These are phyloP conservation scores for Solanum chmielewskii DNA, from an alignment of 257 asterid species.

Conservation along the genomic window DNA sequence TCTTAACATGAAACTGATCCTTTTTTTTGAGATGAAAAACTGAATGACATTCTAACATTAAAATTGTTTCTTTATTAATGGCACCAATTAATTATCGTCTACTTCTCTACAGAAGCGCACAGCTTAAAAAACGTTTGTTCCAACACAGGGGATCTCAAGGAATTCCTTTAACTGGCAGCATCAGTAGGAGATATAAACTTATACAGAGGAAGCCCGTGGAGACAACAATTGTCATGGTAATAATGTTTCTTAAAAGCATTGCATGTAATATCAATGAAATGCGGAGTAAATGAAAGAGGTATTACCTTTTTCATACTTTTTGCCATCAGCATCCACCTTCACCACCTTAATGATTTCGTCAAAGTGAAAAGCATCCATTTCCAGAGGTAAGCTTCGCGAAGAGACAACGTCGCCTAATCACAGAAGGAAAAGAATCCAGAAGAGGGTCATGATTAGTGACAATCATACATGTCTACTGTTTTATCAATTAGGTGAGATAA, in stretches of 20 bases:
- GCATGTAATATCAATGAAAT: background rate
- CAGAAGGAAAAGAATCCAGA: background rate
- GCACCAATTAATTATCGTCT: background rate
- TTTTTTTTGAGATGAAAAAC: background rate
- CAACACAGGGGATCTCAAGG: background rate
- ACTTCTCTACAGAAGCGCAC: background rate
- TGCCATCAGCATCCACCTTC: slow-evolving; percentile 35
- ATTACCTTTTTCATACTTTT: slow-evolving; percentile 59
- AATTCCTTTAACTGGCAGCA: background rate
- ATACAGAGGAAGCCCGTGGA: background rate
- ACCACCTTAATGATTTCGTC: slow-evolving; percentile 52
- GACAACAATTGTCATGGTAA: background rate
- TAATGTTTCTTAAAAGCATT: background rate
- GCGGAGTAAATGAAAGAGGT: background rate
- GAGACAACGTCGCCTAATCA: background rate
- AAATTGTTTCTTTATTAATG: background rate
- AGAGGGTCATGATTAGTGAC: background rate
- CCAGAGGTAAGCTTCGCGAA: background rate
- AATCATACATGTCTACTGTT: background rate
- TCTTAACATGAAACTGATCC: background rate
- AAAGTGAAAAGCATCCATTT: slow-evolving; percentile 40
- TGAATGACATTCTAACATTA: background rate
- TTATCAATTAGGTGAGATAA: background rate
- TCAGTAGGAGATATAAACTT: background rate
- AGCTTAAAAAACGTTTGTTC: background rate